phyloP scores from a whole-genome alignment of 225 moss, liverwort and hornwort genomes.

The Ulota crispa region DNA sequence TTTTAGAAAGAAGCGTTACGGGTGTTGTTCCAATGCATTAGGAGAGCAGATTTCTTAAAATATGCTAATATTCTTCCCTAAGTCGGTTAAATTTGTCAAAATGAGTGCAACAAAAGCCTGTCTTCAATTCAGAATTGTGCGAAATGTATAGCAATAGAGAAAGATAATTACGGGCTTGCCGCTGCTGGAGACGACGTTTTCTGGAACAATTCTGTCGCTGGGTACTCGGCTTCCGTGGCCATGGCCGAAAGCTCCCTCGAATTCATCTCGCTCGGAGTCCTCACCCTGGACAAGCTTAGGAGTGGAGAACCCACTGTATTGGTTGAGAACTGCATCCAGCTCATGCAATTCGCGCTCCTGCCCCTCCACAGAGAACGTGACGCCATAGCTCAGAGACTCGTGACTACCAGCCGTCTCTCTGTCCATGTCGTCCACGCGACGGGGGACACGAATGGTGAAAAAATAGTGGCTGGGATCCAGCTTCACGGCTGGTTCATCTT shows the following conservation, averaged over 20 bases:
- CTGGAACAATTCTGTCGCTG: slow-evolving; percentile 40
- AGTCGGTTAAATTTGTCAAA: no score
- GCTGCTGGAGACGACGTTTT: slow-evolving; percentile 24
- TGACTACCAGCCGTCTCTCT: slow-evolving; percentile 30
- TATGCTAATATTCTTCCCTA: no score
- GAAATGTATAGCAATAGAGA: neutral
- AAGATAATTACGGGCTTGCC: slow-evolving; percentile 20
- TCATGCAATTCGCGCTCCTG: slow-evolving; percentile 39
- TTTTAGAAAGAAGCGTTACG: no score
- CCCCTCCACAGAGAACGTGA: slow-evolving; percentile 56
- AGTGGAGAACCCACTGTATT: slow-evolving; percentile 70
- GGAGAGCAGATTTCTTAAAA: no score
- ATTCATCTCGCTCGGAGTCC: slow-evolving; percentile 17
- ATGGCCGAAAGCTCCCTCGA: slow-evolving; percentile 27
- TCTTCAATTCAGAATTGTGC: neutral
- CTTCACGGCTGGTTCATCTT: slow-evolving; percentile 72
- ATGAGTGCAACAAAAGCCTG: no score
- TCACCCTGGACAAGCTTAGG: slow-evolving; percentile 73
- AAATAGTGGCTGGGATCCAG: slow-evolving; percentile 80
- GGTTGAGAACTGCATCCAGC: slow-evolving; percentile 55
- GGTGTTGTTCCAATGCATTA: no score
- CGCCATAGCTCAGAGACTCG: slow-evolving; percentile 64
- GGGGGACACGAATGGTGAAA: slow-evolving; percentile 75
- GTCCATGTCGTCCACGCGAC: slow-evolving; percentile 46
- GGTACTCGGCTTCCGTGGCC: slow-evolving; percentile 21